Evolutionary conservation across 306 rosid genomes (phyloP).

Genomic region (Gillenia trifoliata): DNA sequence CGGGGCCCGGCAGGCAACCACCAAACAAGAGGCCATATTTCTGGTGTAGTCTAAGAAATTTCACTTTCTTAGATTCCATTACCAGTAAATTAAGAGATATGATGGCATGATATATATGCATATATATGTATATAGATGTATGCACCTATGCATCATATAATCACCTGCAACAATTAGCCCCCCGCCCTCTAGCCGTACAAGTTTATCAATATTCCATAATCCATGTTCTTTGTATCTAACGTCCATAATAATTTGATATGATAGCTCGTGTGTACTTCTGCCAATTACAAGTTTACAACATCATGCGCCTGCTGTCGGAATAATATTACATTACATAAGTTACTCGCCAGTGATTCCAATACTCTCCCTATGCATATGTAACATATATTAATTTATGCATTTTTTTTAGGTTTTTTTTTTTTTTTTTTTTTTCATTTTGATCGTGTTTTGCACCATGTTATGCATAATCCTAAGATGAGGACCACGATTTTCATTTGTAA

Average conservation of each 20-base stretch:
- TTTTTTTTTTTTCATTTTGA: too few relatives aligned
- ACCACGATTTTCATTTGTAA: too few relatives aligned
- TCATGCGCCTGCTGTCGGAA: not conserved
- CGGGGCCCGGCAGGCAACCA: slow-evolving; percentile 59
- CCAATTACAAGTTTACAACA: not conserved
- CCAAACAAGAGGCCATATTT: slow-evolving; percentile 44
- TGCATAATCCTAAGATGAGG: too few relatives aligned
- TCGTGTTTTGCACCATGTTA: too few relatives aligned
- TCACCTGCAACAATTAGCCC: not conserved
- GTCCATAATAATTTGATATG: not conserved
- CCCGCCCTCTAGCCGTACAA: not conserved
- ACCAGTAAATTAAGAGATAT: slow-evolving; percentile 19
- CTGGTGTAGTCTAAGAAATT: slow-evolving; percentile 26
- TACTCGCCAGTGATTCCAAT: not conserved
- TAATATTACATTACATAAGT: not conserved
- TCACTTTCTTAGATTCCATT: slow-evolving; percentile 30
- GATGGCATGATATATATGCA: not conserved
- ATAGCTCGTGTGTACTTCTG: not conserved
- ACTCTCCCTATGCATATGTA: not conserved
- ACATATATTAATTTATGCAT: too few relatives aligned
- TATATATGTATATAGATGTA: not conserved
- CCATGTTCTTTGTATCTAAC: not conserved
- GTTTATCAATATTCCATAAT: not conserved
- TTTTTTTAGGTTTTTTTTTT: too few relatives aligned
- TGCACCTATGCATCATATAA: not conserved